Evolutionary conservation across 495 filamentous ascomycete species (phyloP), one percentile per base, ranked within the genome.

Genomic region (Aeminium ludgeri): DNA sequence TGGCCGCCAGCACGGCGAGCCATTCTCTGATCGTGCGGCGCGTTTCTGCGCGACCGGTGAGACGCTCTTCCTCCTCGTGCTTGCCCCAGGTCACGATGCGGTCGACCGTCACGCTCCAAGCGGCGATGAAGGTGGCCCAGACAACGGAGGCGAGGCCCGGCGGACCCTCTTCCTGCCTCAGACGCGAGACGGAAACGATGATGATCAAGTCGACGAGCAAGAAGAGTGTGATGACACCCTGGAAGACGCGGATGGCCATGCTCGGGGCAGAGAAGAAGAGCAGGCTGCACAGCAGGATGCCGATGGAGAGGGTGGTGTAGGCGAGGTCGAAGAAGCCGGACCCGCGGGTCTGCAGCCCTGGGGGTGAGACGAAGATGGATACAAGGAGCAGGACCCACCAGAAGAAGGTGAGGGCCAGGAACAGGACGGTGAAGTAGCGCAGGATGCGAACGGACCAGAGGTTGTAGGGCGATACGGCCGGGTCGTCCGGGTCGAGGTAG

Each of bases 391-490:
- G 61, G 6, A 80, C 67, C 87, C 89, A 95, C 86, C 89, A 97
- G 30, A 84, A 51, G 50, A 93, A 82, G 53, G 70, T 79, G 50
- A 92, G 57, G 42, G 63, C 60, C 20, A 85, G 65, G 51, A 93
- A 79, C 37, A 80, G 39, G 42, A 87, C 68, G 3, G 80, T 82
- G 30, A 85, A 52, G 55, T 70, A 78, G 48, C 84, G 73, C 11
- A 87, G 61, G 25, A 79, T 67, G 20, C 89, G 76, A 29, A 97
- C 80, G 45, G 73, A 80, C 74, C 81, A 92, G 38, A 95, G 74
- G 54, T 97, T 97, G 63, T 94, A 93, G 0, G 89, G 89, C 1
- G 89, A 86, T 65, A 85, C 89, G 40, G 86, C 86, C 38, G 87
- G 89, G 59, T 95, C 87, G 68, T 93, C 83, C n/a, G 86, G 87